These are phyloP conservation scores for Neurospora sp. DNA, from an alignment of 495 filamentous ascomycete species.

Conservation along the genomic window DNA sequence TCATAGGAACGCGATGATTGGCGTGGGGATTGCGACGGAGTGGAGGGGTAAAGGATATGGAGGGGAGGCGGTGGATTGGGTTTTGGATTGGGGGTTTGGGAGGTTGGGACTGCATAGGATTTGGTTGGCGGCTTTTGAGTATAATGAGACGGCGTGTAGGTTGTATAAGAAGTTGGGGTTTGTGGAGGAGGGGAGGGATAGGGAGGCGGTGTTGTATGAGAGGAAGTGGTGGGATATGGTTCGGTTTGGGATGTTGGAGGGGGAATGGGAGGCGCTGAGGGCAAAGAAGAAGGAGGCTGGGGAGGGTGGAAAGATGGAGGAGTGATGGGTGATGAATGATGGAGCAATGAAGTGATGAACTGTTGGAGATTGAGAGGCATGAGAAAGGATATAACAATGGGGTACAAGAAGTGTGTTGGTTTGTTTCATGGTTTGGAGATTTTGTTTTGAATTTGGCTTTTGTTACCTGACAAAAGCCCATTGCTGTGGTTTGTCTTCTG, in stretches of 20 bases:
- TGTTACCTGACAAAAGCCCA: background rate
- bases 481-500: too few species aligned
- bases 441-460: background rate
- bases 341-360: background rate
- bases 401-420: background rate
- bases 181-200: constrained; percentile 34
- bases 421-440: background rate
- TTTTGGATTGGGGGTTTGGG: constrained; percentile 37
- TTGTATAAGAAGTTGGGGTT: constrained; percentile 42
- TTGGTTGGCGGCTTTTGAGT: constrained; percentile 29
- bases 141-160: constrained; percentile 31
- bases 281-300: background rate
- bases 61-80: constrained; percentile 42
- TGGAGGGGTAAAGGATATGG: constrained; percentile 44
- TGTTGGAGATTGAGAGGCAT: background rate
- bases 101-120: constrained; percentile 37
- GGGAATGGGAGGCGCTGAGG: constrained; percentile 32
- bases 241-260: constrained; percentile 34
- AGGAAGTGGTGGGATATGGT: constrained; percentile 37
- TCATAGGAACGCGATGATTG: constrained; percentile 34
- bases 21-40: constrained; percentile 25
- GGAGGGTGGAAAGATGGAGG: background rate
- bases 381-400: background rate
- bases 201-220: constrained; percentile 33
- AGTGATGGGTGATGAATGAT: background rate